Conservation (phyloP, 306 rosid species). For the Casuarina glauca region DNA sequence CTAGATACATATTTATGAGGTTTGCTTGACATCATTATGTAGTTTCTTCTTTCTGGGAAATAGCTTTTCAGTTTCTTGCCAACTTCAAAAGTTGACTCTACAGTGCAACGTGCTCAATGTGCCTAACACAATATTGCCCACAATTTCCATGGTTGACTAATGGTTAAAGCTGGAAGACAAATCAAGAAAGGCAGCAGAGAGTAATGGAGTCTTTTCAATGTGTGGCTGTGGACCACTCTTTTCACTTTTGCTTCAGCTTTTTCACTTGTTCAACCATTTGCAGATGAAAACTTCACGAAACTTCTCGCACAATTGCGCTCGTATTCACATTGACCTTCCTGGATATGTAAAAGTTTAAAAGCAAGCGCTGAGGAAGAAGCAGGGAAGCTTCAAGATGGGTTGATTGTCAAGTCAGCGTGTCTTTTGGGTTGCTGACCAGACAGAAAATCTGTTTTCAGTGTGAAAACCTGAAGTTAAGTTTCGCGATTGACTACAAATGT, state of each 20-base stretch:
- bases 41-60: background rate
- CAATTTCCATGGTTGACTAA: constrained; percentile 5
- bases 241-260: background rate
- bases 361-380: constrained; percentile 8
- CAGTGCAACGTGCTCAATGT: background rate
- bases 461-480: background rate
- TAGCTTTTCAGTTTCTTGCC: background rate
- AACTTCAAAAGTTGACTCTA: background rate
- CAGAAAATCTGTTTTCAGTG: background rate
- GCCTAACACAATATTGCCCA: background rate
- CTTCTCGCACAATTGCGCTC: constrained; percentile 22
- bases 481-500: background rate
- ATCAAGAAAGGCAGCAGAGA: background rate
- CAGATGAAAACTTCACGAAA: background rate
- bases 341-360: constrained; percentile 24
- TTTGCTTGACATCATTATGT: background rate
- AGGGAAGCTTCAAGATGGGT: background rate
- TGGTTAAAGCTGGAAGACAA: background rate
- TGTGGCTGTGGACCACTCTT: background rate
- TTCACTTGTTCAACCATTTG: background rate
- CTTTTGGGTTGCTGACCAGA: constrained; percentile 18
- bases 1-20: background rate
- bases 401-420: background rate
- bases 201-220: background rate
- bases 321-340: constrained; percentile 2